phyloP scores from a whole-genome alignment of 2,329 filamentous ascomycete species.

The Aspergillus sp. region DNA sequence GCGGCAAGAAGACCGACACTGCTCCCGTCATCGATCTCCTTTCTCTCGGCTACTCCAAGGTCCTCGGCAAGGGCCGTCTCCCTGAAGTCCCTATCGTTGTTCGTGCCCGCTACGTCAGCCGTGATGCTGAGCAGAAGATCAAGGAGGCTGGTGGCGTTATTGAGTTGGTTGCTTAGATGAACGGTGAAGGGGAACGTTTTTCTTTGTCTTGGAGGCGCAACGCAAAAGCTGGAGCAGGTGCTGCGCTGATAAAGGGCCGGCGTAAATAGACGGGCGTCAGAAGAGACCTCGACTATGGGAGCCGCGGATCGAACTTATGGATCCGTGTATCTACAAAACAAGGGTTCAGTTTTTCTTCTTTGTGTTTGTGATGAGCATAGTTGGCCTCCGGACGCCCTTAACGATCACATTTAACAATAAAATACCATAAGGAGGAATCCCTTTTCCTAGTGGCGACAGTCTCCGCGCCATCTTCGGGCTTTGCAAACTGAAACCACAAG shows the following conservation, averaged over 20 bases:
- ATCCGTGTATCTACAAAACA: slow-evolving; percentile 34
- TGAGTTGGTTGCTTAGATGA: slow-evolving; percentile 83
- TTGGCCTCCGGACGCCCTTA: slow-evolving; percentile 38
- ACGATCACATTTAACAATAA: slow-evolving; percentile 38
- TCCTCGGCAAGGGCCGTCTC: slow-evolving; percentile 96
- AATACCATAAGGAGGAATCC: slow-evolving; percentile 33
- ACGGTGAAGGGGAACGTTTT: slow-evolving; percentile 24
- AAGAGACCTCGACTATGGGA: slow-evolving; percentile 31
- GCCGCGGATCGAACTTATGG: slow-evolving; percentile 28
- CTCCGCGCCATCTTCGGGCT: slow-evolving; percentile 6
- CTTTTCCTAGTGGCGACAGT: slow-evolving; percentile 15
- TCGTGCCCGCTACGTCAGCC: slow-evolving; percentile 90
- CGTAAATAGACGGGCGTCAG: slow-evolving; percentile 27
- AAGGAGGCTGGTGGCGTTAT: slow-evolving; percentile 94
- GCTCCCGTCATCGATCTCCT: slow-evolving; percentile 98
- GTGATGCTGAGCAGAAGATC: slow-evolving; percentile 98
- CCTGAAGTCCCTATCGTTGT: slow-evolving; percentile 93
- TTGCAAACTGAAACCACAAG: not conserved
- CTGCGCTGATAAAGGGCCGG: slow-evolving; percentile 30
- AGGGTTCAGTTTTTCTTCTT: slow-evolving; percentile 32
- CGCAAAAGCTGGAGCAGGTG: slow-evolving; percentile 28
- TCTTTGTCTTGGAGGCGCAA: slow-evolving; percentile 26
- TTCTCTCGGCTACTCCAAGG: slow-evolving; percentile 95
- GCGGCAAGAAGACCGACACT: slow-evolving; percentile 78
- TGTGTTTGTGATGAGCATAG: slow-evolving; percentile 38